Percentiles rank a stretch among this genome's conserved stretches.
Conservation (phyloP, 345 rosid species). For the Aquilaria malaccensis region DNA sequence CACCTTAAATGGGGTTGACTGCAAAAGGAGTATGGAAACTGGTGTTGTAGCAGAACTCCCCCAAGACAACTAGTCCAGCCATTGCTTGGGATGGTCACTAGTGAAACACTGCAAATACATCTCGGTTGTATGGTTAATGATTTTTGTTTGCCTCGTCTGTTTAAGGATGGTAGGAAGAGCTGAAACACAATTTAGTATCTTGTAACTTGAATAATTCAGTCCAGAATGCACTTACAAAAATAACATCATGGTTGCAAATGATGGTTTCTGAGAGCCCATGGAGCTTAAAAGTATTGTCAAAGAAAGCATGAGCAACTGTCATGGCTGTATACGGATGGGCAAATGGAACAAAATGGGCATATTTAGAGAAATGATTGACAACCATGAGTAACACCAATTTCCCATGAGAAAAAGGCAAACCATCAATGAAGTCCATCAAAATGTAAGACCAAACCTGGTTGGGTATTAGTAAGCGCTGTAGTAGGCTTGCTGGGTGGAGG, state of each 20-base stretch:
- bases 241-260: background rate
- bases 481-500: background rate
- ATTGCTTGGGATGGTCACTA: background rate
- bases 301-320: background rate
- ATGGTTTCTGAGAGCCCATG: background rate
- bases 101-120: background rate
- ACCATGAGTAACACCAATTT: conserved; percentile 2
- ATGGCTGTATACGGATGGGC: background rate
- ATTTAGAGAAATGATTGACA: conserved; percentile 3
- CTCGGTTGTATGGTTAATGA: background rate
- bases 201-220: background rate
- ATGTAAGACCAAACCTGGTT: background rate
- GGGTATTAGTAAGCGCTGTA: background rate
- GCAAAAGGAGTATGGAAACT: background rate
- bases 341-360: conserved; percentile 5
- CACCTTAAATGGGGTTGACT: background rate
- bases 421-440: conserved; percentile 9
- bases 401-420: background rate
- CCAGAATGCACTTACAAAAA: conserved; percentile 5
- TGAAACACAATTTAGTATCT: background rate
- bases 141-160: background rate
- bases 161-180: conserved; percentile 1
- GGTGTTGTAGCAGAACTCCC: conserved; percentile 6
- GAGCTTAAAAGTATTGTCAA: background rate
- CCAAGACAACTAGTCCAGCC: background rate